Evolutionary conservation across 768 basidiomycete genomes (phyloP).

Genomic region (Tricholoma bakamatsutake): DNA sequence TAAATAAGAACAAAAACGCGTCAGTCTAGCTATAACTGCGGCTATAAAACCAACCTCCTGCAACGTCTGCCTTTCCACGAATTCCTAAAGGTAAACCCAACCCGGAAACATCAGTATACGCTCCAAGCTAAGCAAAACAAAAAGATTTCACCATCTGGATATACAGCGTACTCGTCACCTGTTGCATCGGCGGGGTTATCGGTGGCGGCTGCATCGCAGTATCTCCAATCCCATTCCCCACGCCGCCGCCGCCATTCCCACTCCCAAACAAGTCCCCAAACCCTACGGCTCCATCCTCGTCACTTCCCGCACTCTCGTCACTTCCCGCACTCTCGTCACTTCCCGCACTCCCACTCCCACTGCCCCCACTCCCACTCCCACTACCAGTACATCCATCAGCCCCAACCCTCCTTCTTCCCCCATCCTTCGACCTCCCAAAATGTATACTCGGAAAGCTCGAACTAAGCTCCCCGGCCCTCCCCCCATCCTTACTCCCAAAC

Average conservation of each 20-base stretch:
- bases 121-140: not conserved
- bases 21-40: not conserved
- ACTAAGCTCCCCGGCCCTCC: conserved; percentile 9
- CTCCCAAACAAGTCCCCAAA: conserved; percentile 7
- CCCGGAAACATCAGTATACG: conserved; percentile 5
- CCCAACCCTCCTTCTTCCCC: conserved; percentile 13
- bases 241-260: conserved; percentile 30
- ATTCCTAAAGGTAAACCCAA: conserved; percentile 48
- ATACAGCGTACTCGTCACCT: conserved; percentile 62
- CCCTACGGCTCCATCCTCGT: not conserved
- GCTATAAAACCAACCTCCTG: conserved; percentile 51
- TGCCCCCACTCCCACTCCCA: conserved; percentile 19
- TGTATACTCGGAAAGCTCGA: conserved; percentile 77
- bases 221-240: conserved; percentile 29
- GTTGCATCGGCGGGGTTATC: conserved; percentile 19
- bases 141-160: conserved; percentile 77
- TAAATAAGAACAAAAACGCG: conserved; percentile 17
- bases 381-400: conserved; percentile 22
- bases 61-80: conserved; percentile 86
- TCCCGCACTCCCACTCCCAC: conserved; percentile 9
- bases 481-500: conserved; percentile 32
- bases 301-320: conserved; percentile 20
- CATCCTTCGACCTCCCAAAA: conserved; percentile 48
- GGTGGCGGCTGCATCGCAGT: conserved; percentile 5
- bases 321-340: not conserved